Evolutionary conservation across 2,329 filamentous ascomycete species (phyloP), one percentile per base, ranked within the genome.

Genomic region (Dactylellina parvicollis): DNA sequence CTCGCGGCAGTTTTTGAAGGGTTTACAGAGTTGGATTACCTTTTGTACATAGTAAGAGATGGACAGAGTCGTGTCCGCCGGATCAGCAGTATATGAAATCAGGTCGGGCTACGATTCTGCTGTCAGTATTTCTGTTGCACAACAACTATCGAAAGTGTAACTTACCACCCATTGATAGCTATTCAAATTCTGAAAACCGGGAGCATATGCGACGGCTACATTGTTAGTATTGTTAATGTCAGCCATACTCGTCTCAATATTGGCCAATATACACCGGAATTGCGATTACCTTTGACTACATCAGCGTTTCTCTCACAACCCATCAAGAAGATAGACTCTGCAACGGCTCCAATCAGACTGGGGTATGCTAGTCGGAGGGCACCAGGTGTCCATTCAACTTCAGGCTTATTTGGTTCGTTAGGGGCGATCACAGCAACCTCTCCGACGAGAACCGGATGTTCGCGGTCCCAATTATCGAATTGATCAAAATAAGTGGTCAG

Each of bases 241-340:
- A 62, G 22, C 4, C 44, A 47, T 47, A 24, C 7, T 4, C n/a
- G 7, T 4, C n/a, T 40, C 4, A 40, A 40, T 16, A 40, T 9
- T 12, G 36, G n/a, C 54, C 54, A 61, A 20, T 56, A 44, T 14
- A 42, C n/a, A 3, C 22, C 9, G 12, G 80, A 83, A 74, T 86
- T 86, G 57, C 83, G 81, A 0, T 84, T 83, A 4, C 85, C 85
- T 1, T 84, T 83, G 46, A 89, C 83, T 18, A 84, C 83, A 76
- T 89, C 86, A 2, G 83, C 83, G 79, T 90, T 90, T 64, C 88
- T 83, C 82, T 90, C 88, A 28, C 86, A 86, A 16, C 87, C 86
- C 74, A 90, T 83, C 14, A 90, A 81, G 62, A 85, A 88, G n/a
- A 90, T 83, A 22, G 87, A 88, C 78, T 90, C 88, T 12, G 84